These are phyloP conservation scores for Colletotrichum lini DNA, from an alignment of 2,329 filamentous ascomycete genomes.

Conservation along the genomic window DNA sequence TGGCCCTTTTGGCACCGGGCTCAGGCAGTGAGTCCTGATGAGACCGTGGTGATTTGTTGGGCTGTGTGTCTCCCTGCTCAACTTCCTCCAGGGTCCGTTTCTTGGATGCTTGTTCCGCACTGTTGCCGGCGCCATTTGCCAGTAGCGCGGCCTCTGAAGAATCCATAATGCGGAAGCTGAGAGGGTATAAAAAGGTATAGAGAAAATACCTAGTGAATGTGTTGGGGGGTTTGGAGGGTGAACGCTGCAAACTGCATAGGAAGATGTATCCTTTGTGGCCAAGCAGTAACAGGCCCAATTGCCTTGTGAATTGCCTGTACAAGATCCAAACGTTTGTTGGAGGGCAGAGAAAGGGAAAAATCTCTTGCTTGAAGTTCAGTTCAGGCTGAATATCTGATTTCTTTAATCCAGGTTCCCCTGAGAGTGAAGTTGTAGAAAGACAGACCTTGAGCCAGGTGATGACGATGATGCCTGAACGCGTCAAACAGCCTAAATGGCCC, in stretches of 20 bases:
- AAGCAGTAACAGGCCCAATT: not conserved
- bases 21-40: conserved; percentile 26
- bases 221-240: not conserved
- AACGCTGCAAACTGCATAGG: not conserved
- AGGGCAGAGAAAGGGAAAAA: not conserved
- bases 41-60: conserved; percentile 24
- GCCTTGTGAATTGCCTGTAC: not conserved
- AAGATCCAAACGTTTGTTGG: too few relatives aligned
- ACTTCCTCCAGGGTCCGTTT: conserved; percentile 50
- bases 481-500: not conserved
- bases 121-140: not conserved
- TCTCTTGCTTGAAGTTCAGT: not conserved
- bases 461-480: not conserved
- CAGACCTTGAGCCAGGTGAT: not conserved
- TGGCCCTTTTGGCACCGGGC: conserved; percentile 45
- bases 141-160: conserved; percentile 13
- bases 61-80: conserved; percentile 25
- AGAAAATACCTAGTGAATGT: not conserved
- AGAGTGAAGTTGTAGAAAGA: not conserved
- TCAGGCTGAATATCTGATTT: not conserved
- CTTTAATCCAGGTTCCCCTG: not conserved
- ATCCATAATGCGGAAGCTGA: conserved; percentile 26
- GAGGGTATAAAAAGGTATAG: not conserved
- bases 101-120: conserved; percentile 39
- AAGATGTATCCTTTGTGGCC: not conserved